Base-by-base conservation (phyloP, 768 basidiomycete species). In the Rhizopogon vinicolor region DNA sequence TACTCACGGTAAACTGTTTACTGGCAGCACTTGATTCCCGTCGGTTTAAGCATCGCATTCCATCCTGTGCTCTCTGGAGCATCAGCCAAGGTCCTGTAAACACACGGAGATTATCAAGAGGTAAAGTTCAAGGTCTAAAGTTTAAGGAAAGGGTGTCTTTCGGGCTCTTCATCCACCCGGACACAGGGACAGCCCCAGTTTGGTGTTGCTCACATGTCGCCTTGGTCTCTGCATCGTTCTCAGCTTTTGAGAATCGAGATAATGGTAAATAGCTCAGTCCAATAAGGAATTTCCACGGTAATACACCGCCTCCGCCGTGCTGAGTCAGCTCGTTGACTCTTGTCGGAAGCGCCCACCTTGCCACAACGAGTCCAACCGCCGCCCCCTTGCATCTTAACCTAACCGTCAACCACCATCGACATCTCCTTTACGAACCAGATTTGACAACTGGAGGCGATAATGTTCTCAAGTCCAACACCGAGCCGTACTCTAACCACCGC, bases 381-480 rank as follows among this genome's bases (percentile, higher is more conserved):
- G 37, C 28, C 40, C 3, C 48, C 59, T 41, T 52, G 44, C 37
- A 45, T 49, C 62, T 33, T 25, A 25, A 25, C 25, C 60, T 67
- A 58, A 49, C 55, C 41, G 59, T 33, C 33, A 52, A 60, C 67
- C 44, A 57, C 12, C 57, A 68, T 42, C 18, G 13, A 22, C 22
- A 37, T 10, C 8, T 37, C 37, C 3, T 22, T n/a, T 22, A 37
- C 33, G 7, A 48, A 22, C 18, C 14, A 10, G 18, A 8, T 25
- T 54, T 51, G 46, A 14, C 22, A 39, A 35, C 45, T 13, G 50
- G 28, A 25, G 39, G n/a, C 31, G 49, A 51, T 53, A 40, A 85
- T 86, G 77, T 82, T 82, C 67, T 86, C 86, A 43, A 82, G 78
- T 57, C 75, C 84, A 42, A 77, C 86, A 8, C 77, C 84, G 7